Conservation (phyloP, 2,329 filamentous ascomycete species). For the Incumbomyces delicatus region DNA sequence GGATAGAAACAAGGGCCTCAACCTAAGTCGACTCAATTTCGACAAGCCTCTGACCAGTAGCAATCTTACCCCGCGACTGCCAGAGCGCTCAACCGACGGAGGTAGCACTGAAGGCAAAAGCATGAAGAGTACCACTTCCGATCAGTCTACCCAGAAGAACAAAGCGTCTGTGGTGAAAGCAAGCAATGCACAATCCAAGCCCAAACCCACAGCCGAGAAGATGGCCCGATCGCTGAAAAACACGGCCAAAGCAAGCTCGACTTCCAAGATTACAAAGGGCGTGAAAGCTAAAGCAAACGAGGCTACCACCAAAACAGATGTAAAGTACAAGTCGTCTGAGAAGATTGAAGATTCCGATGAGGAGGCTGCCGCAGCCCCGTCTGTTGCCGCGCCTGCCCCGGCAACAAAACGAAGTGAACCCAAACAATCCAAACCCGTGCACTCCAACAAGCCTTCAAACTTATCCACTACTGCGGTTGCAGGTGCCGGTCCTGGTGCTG, state of each 20-base stretch:
- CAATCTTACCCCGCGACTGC: constrained; percentile 3
- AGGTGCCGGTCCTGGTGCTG: background rate
- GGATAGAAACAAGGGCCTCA: constrained; percentile 53
- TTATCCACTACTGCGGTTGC: no score
- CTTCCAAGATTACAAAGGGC: background rate
- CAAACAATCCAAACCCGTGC: constrained; percentile 9
- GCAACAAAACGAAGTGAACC: constrained; percentile 5
- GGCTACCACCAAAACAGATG: constrained; percentile 20
- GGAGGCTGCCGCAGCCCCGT: constrained; percentile 30
- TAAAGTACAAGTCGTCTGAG: constrained; percentile 45
- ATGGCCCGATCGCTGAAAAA: background rate
- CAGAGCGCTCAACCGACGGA: constrained; percentile 4
- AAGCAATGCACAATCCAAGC: constrained; percentile 11
- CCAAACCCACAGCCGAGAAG: constrained; percentile 10
- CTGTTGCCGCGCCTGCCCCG: constrained; percentile 1
- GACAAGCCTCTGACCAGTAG: constrained; percentile 15
- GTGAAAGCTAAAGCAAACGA: background rate
- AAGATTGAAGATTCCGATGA: constrained; percentile 44
- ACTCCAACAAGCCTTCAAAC: constrained; percentile 9
- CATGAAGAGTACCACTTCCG: constrained; percentile 1
- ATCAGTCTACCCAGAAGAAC: background rate
- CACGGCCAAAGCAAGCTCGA: constrained; percentile 22
- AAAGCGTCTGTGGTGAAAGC: constrained; percentile 1
- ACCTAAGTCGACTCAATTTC: constrained; percentile 50
- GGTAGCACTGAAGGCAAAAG: constrained; percentile 6